Evolutionary conservation across 805 yeast genomes (phyloP).

Genomic region (Candida nemodendra): DNA sequence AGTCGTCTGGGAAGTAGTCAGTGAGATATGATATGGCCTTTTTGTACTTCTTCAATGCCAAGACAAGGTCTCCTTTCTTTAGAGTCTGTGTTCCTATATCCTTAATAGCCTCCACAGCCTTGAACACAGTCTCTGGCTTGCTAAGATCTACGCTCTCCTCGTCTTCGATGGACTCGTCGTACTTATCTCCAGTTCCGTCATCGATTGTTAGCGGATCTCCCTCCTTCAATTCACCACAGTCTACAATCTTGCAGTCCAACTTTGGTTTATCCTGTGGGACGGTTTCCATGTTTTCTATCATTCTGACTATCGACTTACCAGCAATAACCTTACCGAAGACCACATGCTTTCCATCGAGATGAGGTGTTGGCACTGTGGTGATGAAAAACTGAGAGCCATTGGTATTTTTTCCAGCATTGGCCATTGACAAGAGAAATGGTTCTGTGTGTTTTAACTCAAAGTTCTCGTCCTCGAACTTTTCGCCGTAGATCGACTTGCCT

Average conservation of each 20-base stretch:
- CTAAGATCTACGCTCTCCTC: slow-evolving; percentile 62
- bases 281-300: slow-evolving; percentile 70
- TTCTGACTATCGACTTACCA: slow-evolving; percentile 79
- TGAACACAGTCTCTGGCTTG: slow-evolving; percentile 63
- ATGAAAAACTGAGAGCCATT: slow-evolving; percentile 96
- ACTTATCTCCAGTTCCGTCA: slow-evolving; percentile 84
- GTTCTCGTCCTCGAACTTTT: slow-evolving; percentile 87
- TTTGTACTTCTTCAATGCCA: slow-evolving; percentile 64
- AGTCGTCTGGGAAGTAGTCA: slow-evolving; percentile 72
- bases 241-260: slow-evolving; percentile 65
- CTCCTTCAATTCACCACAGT: slow-evolving; percentile 73
- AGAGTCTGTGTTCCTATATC: slow-evolving; percentile 74
- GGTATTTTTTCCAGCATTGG: slow-evolving; percentile 93
- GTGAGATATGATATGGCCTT: slow-evolving; percentile 70
- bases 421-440: slow-evolving; percentile 93
- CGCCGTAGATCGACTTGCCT: slow-evolving; percentile 81
- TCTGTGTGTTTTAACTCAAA: slow-evolving; percentile 71
- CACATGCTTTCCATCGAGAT: slow-evolving; percentile 92
- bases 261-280: slow-evolving; percentile 69
- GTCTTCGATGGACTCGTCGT: slow-evolving; percentile 73
- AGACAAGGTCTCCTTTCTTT: slow-evolving; percentile 57
- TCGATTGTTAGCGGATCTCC: slow-evolving; percentile 51
- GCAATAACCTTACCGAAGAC: slow-evolving; percentile 87
- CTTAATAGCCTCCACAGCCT: slow-evolving; percentile 65
- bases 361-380: slow-evolving; percentile 92